Evolutionary conservation across 2,329 filamentous ascomycete species (phyloP).

Genomic region (Sporothrix mexicana): DNA sequence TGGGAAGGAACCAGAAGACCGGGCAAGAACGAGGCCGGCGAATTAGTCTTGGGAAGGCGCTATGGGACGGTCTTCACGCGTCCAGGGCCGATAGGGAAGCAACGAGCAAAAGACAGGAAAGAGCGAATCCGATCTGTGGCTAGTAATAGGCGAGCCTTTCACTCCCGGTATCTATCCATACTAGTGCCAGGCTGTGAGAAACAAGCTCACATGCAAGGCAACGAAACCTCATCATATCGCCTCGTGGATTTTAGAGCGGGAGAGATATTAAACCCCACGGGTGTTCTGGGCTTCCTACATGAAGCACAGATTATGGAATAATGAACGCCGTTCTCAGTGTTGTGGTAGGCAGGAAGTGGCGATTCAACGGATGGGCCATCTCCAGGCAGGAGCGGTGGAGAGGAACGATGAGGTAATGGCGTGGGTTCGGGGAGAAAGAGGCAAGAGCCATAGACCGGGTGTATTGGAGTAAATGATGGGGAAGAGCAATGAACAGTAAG

Average conservation of each 20-base stretch:
- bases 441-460: constrained; percentile 18
- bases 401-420: constrained; percentile 25
- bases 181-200: constrained; percentile 13
- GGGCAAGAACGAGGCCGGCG: constrained; percentile 14
- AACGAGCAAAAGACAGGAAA: constrained; percentile 4
- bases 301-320: neutral
- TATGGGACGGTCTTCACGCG: neutral
- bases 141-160: neutral
- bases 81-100: constrained; percentile 6
- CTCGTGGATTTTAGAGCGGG: neutral
- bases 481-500: neutral
- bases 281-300: neutral
- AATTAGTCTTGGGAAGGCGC: constrained; percentile 24
- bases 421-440: constrained; percentile 35
- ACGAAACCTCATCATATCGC: neutral
- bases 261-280: constrained; percentile 1
- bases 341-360: neutral
- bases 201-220: constrained; percentile 1
- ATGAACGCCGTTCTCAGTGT: neutral
- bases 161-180: neutral
- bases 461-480: neutral
- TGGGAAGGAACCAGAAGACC: constrained; percentile 1
- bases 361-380: neutral
- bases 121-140: neutral
- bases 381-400: constrained; percentile 2